These are phyloP conservation scores for Trypanosoma conorhini DNA, from an alignment of 208 protist species.

Conservation along the genomic window DNA sequence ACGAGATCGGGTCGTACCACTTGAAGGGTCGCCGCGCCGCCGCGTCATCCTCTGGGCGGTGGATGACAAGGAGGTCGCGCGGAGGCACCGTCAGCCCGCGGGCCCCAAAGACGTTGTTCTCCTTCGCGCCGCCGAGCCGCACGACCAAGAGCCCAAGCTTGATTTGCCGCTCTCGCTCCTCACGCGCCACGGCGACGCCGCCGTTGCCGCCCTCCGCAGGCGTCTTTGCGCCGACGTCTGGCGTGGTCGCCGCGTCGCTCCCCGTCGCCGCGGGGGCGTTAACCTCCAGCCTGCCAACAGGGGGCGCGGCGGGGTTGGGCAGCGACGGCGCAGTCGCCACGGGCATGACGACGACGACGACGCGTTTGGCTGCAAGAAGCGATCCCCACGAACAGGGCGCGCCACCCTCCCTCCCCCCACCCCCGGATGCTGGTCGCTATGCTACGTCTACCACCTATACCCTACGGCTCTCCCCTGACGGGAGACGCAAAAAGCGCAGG, in stretches of 20 bases:
- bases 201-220: not conserved
- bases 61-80: slow-evolving; percentile 63
- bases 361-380: slow-evolving; percentile 1
- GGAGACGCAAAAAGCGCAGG: too few species aligned
- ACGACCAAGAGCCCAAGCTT: slow-evolving; percentile 71
- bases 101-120: slow-evolving; percentile 55
- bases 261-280: not conserved
- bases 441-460: too few species aligned
- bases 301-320: slow-evolving; percentile 4
- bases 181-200: slow-evolving; percentile 11
- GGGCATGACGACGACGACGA: slow-evolving; percentile 13
- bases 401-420: too few species aligned
- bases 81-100: slow-evolving; percentile 26
- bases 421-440: too few species aligned
- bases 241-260: not conserved
- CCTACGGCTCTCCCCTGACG: too few species aligned
- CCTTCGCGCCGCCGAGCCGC: slow-evolving; percentile 47
- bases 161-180: slow-evolving; percentile 42
- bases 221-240: not conserved
- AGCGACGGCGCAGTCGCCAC: slow-evolving; percentile 15
- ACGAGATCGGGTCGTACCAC: slow-evolving; percentile 80
- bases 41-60: slow-evolving; percentile 52
- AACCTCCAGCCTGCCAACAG: not conserved
- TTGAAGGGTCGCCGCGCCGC: slow-evolving; percentile 29
- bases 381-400: not conserved